Conservation (phyloP, 1,284 basidiomycete species). For the Amylostereum areolatum region DNA sequence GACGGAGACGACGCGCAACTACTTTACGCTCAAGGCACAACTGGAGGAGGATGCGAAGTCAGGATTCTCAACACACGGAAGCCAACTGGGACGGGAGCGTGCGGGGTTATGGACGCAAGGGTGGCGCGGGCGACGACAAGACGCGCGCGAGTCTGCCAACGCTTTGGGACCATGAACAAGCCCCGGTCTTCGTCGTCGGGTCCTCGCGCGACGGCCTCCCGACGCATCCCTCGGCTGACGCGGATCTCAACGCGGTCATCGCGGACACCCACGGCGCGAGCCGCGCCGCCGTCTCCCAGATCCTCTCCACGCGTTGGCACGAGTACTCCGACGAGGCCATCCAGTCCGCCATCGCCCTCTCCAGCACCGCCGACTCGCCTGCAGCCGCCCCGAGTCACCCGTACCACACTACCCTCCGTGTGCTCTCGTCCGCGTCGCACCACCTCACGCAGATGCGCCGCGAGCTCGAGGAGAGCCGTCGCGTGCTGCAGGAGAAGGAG, state of each 20-base stretch:
- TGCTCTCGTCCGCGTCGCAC: conserved; percentile 59
- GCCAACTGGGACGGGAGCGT: conserved; percentile 61
- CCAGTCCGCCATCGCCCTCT: conserved; percentile 47
- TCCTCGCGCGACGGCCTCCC: conserved; percentile 30
- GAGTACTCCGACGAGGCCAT: conserved; percentile 67
- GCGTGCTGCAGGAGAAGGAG: conserved; percentile 52
- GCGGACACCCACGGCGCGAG: conserved; percentile 11
- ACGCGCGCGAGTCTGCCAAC: conserved; percentile 24
- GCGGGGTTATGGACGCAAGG: conserved; percentile 40
- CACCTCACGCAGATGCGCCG: conserved; percentile 47
- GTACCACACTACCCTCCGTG: conserved; percentile 61
- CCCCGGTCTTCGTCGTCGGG: conserved; percentile 55
- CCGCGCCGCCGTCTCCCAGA: conserved; percentile 30
- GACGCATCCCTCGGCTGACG: background rate
- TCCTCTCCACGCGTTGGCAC: conserved; percentile 64
- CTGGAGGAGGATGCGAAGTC: conserved; percentile 37
- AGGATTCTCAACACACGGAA: conserved; percentile 16
- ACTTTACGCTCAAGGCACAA: conserved; percentile 57
- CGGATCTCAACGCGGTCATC: conserved; percentile 4
- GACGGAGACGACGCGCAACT: too few relatives aligned
- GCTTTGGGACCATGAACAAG: conserved; percentile 27
- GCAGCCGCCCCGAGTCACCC: conserved; percentile 45
- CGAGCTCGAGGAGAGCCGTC: conserved; percentile 57
- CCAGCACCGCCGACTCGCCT: conserved; percentile 36
- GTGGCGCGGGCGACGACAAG: conserved; percentile 22